These are phyloP conservation scores for Tylopilus sp. DNA, from an alignment of 768 basidiomycete genomes.

Conservation along the genomic window DNA sequence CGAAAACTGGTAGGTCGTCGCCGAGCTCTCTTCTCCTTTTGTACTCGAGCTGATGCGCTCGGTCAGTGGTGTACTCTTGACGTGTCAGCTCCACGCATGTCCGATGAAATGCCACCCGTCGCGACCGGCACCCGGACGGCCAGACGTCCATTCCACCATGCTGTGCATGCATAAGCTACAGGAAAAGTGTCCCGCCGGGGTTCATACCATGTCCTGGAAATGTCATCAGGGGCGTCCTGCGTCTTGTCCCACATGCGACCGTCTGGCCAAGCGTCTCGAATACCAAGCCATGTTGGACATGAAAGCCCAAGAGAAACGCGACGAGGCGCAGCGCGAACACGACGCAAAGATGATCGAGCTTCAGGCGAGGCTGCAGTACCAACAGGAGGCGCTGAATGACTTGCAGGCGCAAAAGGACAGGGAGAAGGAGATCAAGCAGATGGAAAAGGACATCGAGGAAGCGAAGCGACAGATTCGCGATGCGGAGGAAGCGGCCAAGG, in stretches of 20 bases:
- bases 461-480: conserved; percentile 18
- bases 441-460: conserved; percentile 43
- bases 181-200: conserved; percentile 38
- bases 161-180: conserved; percentile 38
- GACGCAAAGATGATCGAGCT: conserved; percentile 40
- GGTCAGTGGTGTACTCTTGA: conserved; percentile 13
- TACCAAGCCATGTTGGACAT: conserved; percentile 40
- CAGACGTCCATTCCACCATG: conserved; percentile 31
- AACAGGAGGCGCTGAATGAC: conserved; percentile 34
- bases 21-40: no score
- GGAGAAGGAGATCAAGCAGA: conserved; percentile 42
- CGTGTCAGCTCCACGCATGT: conserved; percentile 42
- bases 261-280: conserved; percentile 38
- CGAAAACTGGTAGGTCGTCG: conserved; percentile 54
- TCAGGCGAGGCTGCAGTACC: conserved; percentile 36
- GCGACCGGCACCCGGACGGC: conserved; percentile 44
- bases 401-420: conserved; percentile 38
- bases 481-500: conserved; percentile 12
- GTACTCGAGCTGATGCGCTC: no score
- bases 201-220: conserved; percentile 43
- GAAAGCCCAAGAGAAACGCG: conserved; percentile 41
- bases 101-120: conserved; percentile 60
- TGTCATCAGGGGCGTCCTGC: conserved; percentile 42
- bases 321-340: conserved; percentile 44
- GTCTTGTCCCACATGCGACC: conserved; percentile 46